Base-by-base conservation (phyloP, 1,139 yeast genomes). In the Yamadazyma taylorii region DNA sequence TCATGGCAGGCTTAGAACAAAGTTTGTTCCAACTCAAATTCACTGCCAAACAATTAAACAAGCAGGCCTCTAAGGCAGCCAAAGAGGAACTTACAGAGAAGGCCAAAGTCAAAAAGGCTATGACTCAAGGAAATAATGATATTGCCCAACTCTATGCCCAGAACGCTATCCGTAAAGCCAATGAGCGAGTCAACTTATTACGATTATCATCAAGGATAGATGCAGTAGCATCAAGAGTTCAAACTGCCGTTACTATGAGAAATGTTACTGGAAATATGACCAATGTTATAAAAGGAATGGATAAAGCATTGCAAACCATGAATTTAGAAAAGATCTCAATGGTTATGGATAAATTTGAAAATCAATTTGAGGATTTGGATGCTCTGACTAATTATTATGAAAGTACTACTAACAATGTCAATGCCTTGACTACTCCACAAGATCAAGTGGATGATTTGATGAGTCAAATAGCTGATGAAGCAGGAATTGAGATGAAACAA, bases 171-270 rank as follows among this genome's bases (percentile, higher is more conserved):
- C 76, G 98, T 40, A 94, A 94, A 61, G 76, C 86, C 36, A 86
- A 87, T 49, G 99, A 94, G 60, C 70, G 95, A 45, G 72, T 92
- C 32, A 92, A 85, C 55, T 65, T 94, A 43, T 69, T 94, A 38
- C 74, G 94, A 47, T 69, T 94, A 42, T 85, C 97, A 0, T 86
- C 96, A 0, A 66, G 97, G 39, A 87, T 94, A 24, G 99, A 94
- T 60, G 94, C 97, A 0, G 98, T 94, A 21, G 96, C 97, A 0
- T 84, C 95, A 8, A 67, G 98, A 41, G 96, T 94, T 2, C 97
- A 92, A 54, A 94, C 98, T 0, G 97, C 98, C 0, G 97, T 90
- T 4, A 90, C 97, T 0, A 92, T 92, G 98, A 74, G 96, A 49
- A 79, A 85, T 35, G 96, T 92, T 5, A 87, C 96, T 0, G 92